Evolutionary conservation across 2,329 filamentous ascomycete species (phyloP).

Genomic region (Paecilomyces dactylethromorphus): DNA sequence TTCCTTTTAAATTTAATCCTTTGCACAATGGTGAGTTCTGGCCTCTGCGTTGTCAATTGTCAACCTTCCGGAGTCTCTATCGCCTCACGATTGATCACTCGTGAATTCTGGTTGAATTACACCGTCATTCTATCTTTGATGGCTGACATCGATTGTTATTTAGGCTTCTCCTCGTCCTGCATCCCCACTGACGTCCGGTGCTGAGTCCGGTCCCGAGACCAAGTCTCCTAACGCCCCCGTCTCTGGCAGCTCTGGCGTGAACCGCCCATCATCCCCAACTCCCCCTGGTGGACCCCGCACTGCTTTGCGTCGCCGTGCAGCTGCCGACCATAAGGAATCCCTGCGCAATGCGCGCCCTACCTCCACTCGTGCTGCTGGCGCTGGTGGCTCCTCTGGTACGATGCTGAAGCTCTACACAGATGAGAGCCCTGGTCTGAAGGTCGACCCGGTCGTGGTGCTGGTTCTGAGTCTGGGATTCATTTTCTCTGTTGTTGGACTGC

Average conservation of each 20-base stretch:
- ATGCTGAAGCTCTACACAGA: slow-evolving; percentile 99
- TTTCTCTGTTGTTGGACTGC: slow-evolving; percentile 94
- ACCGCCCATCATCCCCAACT: slow-evolving; percentile 77
- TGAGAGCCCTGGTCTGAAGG: slow-evolving; percentile 93
- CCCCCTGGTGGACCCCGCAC: slow-evolving; percentile 91
- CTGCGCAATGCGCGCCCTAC: slow-evolving; percentile 87
- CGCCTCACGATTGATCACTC: not conserved
- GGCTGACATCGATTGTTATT: not conserved
- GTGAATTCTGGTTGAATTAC: not conserved
- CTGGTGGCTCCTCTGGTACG: slow-evolving; percentile 92
- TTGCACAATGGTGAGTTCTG: slow-evolving; percentile 1
- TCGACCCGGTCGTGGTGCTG: slow-evolving; percentile 94
- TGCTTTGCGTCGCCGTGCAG: slow-evolving; percentile 88
- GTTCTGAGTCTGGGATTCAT: slow-evolving; percentile 97
- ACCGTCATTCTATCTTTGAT: not conserved
- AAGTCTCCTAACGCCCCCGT: slow-evolving; percentile 30
- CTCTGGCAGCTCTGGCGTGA: slow-evolving; percentile 59
- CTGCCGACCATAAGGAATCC: slow-evolving; percentile 95
- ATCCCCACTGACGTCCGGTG: slow-evolving; percentile 38
- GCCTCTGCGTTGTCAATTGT: not conserved
- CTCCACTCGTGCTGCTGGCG: slow-evolving; percentile 87
- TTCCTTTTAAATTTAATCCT: not conserved
- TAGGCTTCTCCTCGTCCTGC: slow-evolving; percentile 35
- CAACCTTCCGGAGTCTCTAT: not conserved
- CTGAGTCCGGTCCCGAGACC: slow-evolving; percentile 39